A percentile compares a stretch with the other conserved stretches of the same genome.
These are phyloP conservation scores for Saturnispora diversa DNA, from an alignment of 805 yeast species.

Conservation along the genomic window DNA sequence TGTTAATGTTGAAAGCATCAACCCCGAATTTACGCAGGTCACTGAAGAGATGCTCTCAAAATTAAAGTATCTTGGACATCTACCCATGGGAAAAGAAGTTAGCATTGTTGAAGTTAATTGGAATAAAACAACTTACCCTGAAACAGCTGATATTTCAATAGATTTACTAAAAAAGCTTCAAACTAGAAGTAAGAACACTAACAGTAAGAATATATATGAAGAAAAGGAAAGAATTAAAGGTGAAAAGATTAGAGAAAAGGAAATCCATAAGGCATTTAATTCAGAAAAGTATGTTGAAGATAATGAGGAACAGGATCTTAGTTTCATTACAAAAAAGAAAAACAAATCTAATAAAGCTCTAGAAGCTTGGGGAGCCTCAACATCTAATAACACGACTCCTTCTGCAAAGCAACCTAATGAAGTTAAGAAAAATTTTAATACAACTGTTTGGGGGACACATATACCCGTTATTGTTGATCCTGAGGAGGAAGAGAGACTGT, in stretches of 20 bases:
- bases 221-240: conserved; percentile 33
- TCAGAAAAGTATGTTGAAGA: not conserved
- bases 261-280: conserved; percentile 9
- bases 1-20: conserved; percentile 54
- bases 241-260: conserved; percentile 14
- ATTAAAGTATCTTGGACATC: conserved; percentile 67
- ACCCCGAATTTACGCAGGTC: conserved; percentile 45
- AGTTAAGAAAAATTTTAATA: conserved; percentile 15
- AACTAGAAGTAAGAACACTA: conserved; percentile 46
- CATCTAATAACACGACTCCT: conserved; percentile 13
- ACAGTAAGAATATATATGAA: conserved; percentile 45
- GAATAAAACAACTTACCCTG: conserved; percentile 28
- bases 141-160: conserved; percentile 35
- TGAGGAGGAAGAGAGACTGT: conserved; percentile 25
- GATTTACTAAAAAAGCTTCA: conserved; percentile 47
- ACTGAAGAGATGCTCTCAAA: conserved; percentile 51
- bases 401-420: conserved; percentile 10
- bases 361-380: conserved; percentile 13
- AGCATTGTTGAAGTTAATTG: conserved; percentile 85
- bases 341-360: conserved; percentile 31
- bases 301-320: not conserved
- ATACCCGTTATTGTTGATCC: conserved; percentile 36
- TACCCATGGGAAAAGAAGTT: conserved; percentile 78
- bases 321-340: not conserved
- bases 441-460: conserved; percentile 75